Evolutionary conservation across 106 monocot genomes (phyloP), one percentile per base, ranked within the genome.

Genomic region (Allium sativum): DNA sequence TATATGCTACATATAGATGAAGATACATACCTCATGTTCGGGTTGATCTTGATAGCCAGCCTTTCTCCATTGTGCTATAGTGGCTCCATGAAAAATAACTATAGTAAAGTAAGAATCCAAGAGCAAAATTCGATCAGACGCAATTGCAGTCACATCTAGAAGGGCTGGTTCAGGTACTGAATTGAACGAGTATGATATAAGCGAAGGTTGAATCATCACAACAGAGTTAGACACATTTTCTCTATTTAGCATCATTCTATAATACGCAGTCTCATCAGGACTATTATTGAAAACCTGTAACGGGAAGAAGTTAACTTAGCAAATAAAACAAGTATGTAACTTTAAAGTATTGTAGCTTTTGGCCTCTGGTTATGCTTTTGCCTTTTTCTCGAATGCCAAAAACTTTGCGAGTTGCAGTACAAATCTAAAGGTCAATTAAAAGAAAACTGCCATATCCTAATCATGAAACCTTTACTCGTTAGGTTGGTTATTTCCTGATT

Each of bases 201-300:
- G 71, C 19, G 84, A 87, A 22, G 96, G 96, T 45, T 96, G 96
- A 69, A 96, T 88, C 96, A 96, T 96, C 45, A 91, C 91, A 70
- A 96, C 81, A 52, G 96, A 79, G 74, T 88, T 91, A 19, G 82
- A 68, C 7, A 96, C 90, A 70, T 77, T 84, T 71, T 96, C 96
- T 69, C 91, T 81, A 47, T 91, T 78, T 48, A 96, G 59, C 41
- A 96, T 71, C 87, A 91, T 91, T 64, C 96, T 84, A 52, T 68
- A 96, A 66, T 96, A 96, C 40, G 96, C 96, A 69, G 96, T 96
- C 76, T 96, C 96, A 80, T 96, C 96, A 13, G 91, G 96, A 66
- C 96, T 96, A 52, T 88, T 91, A 65, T 82, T 82, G 53, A 88
- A 91, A 56, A 96, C 87, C 96, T 96, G 81, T 42, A 76, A 65